Percentiles rank a stretch among this genome's conserved stretches.
These are phyloP conservation scores for Magnaporthiopsis poae DNA, from an alignment of 2,329 filamentous ascomycete species.

Conservation along the genomic window DNA sequence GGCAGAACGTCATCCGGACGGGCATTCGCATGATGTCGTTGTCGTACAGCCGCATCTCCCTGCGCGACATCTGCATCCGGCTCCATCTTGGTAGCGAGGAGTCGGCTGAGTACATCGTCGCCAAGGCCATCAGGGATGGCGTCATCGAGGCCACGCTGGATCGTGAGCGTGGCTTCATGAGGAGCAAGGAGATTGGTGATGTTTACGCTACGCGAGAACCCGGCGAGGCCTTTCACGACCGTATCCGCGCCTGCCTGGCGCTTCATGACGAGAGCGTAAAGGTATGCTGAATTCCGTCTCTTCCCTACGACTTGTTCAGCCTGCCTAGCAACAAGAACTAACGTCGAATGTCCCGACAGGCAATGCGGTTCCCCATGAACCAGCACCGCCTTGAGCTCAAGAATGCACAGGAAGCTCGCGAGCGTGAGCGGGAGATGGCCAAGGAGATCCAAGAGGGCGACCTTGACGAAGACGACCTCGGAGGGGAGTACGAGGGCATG, in stretches of 20 bases:
- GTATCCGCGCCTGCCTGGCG: slow-evolving; percentile 80
- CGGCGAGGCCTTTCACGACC: slow-evolving; percentile 91
- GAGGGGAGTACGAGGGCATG: slow-evolving; percentile 92
- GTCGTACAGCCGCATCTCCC: slow-evolving; percentile 91
- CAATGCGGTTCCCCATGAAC: slow-evolving; percentile 99
- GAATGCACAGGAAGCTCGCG: slow-evolving; percentile 95
- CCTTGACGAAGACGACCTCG: slow-evolving; percentile 89
- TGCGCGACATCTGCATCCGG: slow-evolving; percentile 93
- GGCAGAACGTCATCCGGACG: slow-evolving; percentile 98
- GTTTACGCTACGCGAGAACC: slow-evolving; percentile 94
- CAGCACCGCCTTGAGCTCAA: slow-evolving; percentile 94
- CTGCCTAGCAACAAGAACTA: neutral
- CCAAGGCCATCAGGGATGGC: slow-evolving; percentile 93
- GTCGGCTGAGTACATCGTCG: slow-evolving; percentile 97
- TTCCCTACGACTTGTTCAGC: neutral
- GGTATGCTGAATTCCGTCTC: slow-evolving; percentile 39
- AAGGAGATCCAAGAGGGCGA: slow-evolving; percentile 99
- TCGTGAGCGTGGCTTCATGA: slow-evolving; percentile 93
- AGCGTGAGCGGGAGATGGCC: slow-evolving; percentile 89
- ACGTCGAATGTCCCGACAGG: slow-evolving; percentile 36
- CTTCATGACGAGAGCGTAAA: slow-evolving; percentile 97
- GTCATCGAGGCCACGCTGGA: slow-evolving; percentile 93
- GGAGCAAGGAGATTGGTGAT: slow-evolving; percentile 92
- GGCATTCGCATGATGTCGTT: slow-evolving; percentile 98
- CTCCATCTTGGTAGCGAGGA: slow-evolving; percentile 90